These are phyloP conservation scores for Taiozyma sp. DNA, from an alignment of 1,139 yeast genomes.

Conservation along the genomic window DNA sequence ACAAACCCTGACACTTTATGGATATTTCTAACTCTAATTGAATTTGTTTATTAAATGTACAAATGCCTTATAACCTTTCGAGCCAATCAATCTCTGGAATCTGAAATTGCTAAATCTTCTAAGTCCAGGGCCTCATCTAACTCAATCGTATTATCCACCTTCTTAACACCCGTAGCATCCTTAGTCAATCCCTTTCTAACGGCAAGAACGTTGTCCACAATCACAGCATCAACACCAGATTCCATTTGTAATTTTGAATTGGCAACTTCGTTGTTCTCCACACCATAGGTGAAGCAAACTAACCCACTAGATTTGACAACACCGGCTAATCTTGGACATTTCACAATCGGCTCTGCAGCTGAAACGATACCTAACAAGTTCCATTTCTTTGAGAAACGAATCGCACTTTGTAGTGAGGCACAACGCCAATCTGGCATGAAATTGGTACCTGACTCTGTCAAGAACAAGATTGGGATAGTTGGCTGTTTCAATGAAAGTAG, in stretches of 20 bases:
- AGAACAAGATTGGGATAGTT: slow-evolving; percentile 78
- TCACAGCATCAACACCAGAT: slow-evolving; percentile 97
- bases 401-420: slow-evolving; percentile 82
- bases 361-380: slow-evolving; percentile 88
- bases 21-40: no score
- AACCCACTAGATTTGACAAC: slow-evolving; percentile 87
- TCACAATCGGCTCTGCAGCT: slow-evolving; percentile 78
- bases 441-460: slow-evolving; percentile 84
- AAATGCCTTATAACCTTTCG: neutral
- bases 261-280: slow-evolving; percentile 77
- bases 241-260: slow-evolving; percentile 82
- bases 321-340: slow-evolving; percentile 82
- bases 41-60: neutral
- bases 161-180: slow-evolving; percentile 7
- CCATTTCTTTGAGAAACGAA: slow-evolving; percentile 90
- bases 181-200: slow-evolving; percentile 71
- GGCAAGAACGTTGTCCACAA: slow-evolving; percentile 91
- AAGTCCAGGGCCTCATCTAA: neutral
- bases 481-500: slow-evolving; percentile 89
- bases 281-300: slow-evolving; percentile 92
- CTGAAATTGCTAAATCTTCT: neutral
- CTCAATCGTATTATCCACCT: neutral
- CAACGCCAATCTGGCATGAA: slow-evolving; percentile 89
- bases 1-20: no score
- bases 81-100: neutral